These are phyloP conservation scores for Tricladium varicosporioides DNA, from an alignment of 2,329 filamentous ascomycete species.

Conservation along the genomic window DNA sequence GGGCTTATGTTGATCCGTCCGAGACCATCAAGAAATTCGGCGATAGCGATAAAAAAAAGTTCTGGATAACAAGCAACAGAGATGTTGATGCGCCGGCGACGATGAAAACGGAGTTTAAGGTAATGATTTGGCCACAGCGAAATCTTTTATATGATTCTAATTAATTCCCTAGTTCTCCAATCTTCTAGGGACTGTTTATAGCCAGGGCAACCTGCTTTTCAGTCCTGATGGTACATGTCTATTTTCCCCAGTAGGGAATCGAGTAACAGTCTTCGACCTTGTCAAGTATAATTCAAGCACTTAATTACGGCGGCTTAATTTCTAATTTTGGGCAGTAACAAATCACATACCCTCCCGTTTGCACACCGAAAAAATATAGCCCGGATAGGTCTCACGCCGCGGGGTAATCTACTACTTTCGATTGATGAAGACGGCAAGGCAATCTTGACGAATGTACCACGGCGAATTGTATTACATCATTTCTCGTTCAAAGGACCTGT, in stretches of 20 bases:
- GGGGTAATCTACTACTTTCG: conserved; percentile 87
- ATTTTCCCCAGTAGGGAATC: conserved; percentile 93
- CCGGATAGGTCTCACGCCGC: conserved; percentile 82
- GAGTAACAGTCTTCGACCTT: conserved; percentile 93
- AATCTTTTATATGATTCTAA: conserved; percentile 24
- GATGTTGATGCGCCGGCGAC: conserved; percentile 37
- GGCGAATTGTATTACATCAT: conserved; percentile 84
- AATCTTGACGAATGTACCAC: conserved; percentile 85
- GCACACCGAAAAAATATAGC: conserved; percentile 92
- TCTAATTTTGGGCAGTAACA: conserved; percentile 58
- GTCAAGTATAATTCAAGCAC: conserved; percentile 66
- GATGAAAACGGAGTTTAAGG: conserved; percentile 99
- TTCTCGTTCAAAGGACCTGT: conserved; percentile 90
- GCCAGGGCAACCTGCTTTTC: conserved; percentile 95
- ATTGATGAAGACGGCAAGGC: conserved; percentile 93
- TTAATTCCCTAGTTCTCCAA: conserved; percentile 81
- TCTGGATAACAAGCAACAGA: conserved; percentile 9
- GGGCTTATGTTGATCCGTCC: conserved; percentile 11
- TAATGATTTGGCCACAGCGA: conserved; percentile 38
- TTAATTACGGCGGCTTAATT: not conserved
- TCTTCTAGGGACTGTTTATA: conserved; percentile 95
- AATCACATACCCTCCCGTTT: conserved; percentile 83
- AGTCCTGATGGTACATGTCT: conserved; percentile 94
- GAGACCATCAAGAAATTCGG: conserved; percentile 1
- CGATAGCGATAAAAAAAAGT: conserved; percentile 20